Evolutionary conservation across 1,139 yeast species (phyloP).

Genomic region (Kodamaea sp.): DNA sequence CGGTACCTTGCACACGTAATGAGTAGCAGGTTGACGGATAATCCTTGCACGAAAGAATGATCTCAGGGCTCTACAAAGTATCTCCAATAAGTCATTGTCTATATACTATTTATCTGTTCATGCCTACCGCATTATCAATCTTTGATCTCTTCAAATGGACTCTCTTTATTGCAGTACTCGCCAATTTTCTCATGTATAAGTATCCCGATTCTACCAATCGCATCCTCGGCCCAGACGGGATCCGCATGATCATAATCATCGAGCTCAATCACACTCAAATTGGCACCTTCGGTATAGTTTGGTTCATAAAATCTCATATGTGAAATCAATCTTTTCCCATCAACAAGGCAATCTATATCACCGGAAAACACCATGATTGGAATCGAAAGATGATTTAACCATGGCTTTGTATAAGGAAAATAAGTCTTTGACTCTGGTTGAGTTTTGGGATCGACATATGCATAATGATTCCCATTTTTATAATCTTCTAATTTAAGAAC

Average conservation of each 20-base stretch:
- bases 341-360: slow-evolving; percentile 61
- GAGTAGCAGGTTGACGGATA: too few relatives aligned
- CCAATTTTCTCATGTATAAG: slow-evolving; percentile 8
- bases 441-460: slow-evolving; percentile 9
- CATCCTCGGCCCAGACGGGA: slow-evolving; percentile 55
- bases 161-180: background rate
- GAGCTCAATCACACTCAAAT: slow-evolving; percentile 36
- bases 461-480: slow-evolving; percentile 25
- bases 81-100: too few relatives aligned
- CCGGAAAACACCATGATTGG: slow-evolving; percentile 64
- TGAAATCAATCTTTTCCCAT: slow-evolving; percentile 51
- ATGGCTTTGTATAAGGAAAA: slow-evolving; percentile 45
- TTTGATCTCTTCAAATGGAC: background rate
- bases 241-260: slow-evolving; percentile 53
- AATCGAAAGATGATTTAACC: slow-evolving; percentile 53
- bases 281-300: slow-evolving; percentile 34
- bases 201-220: slow-evolving; percentile 31
- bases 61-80: too few relatives aligned
- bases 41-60: too few relatives aligned
- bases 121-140: too few relatives aligned
- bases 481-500: slow-evolving; percentile 34
- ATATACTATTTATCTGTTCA: too few relatives aligned
- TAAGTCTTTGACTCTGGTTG: slow-evolving; percentile 49
- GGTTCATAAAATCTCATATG: slow-evolving; percentile 54
- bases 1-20: too few relatives aligned